Percentiles rank a stretch among this genome's conserved stretches.
These are phyloP conservation scores for Globisporangium barbulae DNA, from an alignment of 352 stramenopile species.

Conservation along the genomic window DNA sequence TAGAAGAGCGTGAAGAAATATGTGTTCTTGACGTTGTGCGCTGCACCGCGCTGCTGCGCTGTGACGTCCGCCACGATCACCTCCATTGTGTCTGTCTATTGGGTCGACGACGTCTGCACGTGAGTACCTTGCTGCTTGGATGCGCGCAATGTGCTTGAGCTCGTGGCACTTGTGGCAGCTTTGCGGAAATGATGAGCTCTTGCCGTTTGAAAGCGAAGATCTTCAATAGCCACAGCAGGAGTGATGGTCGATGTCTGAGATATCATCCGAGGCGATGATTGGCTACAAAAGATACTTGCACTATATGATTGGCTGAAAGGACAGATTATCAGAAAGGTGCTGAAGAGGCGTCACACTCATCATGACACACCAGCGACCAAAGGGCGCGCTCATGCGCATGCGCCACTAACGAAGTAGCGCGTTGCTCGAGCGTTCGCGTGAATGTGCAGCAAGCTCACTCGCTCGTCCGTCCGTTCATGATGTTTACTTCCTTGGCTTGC, in stretches of 20 bases:
- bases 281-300: neutral
- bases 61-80: neutral
- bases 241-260: constrained; percentile 2
- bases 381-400: neutral
- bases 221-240: neutral
- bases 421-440: neutral
- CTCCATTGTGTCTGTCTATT: neutral
- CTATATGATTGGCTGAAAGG: neutral
- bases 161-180: neutral
- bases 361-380: neutral
- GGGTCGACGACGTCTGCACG: neutral
- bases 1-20: constrained; percentile 80
- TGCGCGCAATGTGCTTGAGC: neutral
- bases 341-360: neutral
- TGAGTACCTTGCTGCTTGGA: neutral
- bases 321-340: neutral
- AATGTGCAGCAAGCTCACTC: neutral
- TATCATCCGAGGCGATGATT: neutral
- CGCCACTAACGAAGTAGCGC: neutral
- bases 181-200: neutral
- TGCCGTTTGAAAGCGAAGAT: neutral
- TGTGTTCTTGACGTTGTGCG: constrained; percentile 59
- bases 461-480: neutral
- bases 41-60: neutral
- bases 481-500: neutral